Conservation (phyloP, 176 grass and related monocot genomes). For the Carex littledalei region DNA sequence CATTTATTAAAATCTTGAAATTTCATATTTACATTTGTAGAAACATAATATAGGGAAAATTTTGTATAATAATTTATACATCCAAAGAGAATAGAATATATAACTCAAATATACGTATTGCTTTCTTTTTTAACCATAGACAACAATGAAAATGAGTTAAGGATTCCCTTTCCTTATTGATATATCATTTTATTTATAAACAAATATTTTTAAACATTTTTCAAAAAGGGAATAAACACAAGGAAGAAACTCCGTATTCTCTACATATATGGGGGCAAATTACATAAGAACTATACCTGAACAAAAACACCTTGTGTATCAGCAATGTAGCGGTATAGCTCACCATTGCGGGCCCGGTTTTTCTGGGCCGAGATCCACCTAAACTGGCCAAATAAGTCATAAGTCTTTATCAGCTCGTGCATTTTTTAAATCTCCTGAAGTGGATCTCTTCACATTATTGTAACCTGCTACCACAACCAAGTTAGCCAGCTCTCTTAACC, state of each 20-base stretch:
- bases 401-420: constrained; percentile 61
- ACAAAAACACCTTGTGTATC: constrained; percentile 88
- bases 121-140: neutral
- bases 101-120: neutral
- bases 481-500: constrained; percentile 63
- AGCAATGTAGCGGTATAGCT: constrained; percentile 90
- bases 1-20: neutral
- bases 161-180: neutral
- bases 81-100: neutral
- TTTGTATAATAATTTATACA: neutral
- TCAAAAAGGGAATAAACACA: neutral
- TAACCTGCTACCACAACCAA: constrained; percentile 84
- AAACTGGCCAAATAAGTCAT: constrained; percentile 81
- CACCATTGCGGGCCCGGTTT: constrained; percentile 73
- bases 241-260: neutral
- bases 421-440: constrained; percentile 82
- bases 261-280: neutral
- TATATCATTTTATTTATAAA: neutral
- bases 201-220: neutral
- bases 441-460: constrained; percentile 64
- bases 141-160: neutral
- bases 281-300: constrained; percentile 39
- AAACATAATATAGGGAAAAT: neutral
- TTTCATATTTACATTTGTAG: neutral
- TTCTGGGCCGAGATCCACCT: constrained; percentile 91